A percentile compares a stretch with the other conserved stretches of the same genome.
Conservation (phyloP, 176 grass and related monocot genomes). For the Aegilops longissima region DNA sequence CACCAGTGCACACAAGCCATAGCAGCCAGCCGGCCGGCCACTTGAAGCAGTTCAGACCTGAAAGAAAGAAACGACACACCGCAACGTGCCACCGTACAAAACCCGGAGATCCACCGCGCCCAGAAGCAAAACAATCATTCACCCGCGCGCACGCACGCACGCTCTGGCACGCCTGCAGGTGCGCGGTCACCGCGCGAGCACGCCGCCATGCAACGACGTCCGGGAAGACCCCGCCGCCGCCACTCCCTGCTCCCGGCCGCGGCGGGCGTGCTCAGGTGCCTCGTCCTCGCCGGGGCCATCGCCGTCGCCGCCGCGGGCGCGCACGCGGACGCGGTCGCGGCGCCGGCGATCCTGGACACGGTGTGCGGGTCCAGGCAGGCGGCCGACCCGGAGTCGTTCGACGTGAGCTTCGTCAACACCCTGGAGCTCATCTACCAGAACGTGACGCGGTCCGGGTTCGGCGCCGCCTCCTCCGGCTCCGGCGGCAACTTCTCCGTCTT, state of each 20-base stretch:
- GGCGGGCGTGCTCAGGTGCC: neutral
- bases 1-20: neutral
- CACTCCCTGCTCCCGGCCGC: neutral
- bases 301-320: neutral
- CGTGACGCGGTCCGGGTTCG: slow-evolving; percentile 57
- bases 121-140: neutral
- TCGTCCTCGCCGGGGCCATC: neutral
- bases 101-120: neutral
- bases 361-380: slow-evolving; percentile 39
- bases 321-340: neutral
- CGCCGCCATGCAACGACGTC: neutral
- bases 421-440: slow-evolving; percentile 66
- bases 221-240: too few species aligned
- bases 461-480: slow-evolving; percentile 35
- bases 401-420: slow-evolving; percentile 64
- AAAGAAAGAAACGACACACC: neutral
- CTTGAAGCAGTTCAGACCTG: neutral
- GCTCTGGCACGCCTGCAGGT: neutral
- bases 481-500: slow-evolving; percentile 32
- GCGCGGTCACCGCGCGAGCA: neutral
- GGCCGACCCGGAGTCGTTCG: slow-evolving; percentile 37
- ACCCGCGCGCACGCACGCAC: neutral
- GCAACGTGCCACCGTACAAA: neutral
- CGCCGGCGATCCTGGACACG: slow-evolving; percentile 44
- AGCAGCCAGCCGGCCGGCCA: neutral